Evolutionary conservation across 495 filamentous ascomycete genomes (phyloP).

Genomic region (Xylaria castorea): DNA sequence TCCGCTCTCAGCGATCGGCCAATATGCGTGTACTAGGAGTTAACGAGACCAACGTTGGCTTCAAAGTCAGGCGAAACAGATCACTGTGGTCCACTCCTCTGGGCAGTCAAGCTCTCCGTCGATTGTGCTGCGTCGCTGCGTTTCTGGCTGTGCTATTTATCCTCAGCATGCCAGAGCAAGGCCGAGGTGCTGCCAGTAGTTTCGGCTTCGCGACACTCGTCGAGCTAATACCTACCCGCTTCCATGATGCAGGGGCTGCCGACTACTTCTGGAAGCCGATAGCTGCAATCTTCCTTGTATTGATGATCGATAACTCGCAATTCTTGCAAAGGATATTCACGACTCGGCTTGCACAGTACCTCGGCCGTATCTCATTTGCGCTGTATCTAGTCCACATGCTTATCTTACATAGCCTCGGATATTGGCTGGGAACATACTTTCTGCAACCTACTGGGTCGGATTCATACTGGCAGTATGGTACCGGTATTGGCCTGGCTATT

Average conservation of each 20-base stretch:
- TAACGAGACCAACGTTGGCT: not conserved
- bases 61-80: not conserved
- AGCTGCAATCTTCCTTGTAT: constrained; percentile 62
- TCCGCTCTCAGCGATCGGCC: not conserved
- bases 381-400: constrained; percentile 72
- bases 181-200: constrained; percentile 10
- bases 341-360: constrained; percentile 65
- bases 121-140: not conserved
- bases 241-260: constrained; percentile 59
- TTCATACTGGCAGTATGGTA: constrained; percentile 22
- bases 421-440: constrained; percentile 35
- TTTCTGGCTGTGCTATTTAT: constrained; percentile 23
- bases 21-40: not conserved
- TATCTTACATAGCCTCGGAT: constrained; percentile 55
- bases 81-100: not conserved
- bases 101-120: not conserved
- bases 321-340: constrained; percentile 63
- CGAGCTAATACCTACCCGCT: constrained; percentile 46
- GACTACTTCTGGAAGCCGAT: constrained; percentile 59
- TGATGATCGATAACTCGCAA: constrained; percentile 51
- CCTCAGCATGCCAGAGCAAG: constrained; percentile 30
- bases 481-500: constrained; percentile 18
- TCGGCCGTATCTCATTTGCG: constrained; percentile 68
- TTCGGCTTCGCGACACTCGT: constrained; percentile 52
- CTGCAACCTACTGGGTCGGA: constrained; percentile 12